phyloP scores from a whole-genome alignment of 352 stramenopile species.

The Phytopythium chamaehyphon region DNA sequence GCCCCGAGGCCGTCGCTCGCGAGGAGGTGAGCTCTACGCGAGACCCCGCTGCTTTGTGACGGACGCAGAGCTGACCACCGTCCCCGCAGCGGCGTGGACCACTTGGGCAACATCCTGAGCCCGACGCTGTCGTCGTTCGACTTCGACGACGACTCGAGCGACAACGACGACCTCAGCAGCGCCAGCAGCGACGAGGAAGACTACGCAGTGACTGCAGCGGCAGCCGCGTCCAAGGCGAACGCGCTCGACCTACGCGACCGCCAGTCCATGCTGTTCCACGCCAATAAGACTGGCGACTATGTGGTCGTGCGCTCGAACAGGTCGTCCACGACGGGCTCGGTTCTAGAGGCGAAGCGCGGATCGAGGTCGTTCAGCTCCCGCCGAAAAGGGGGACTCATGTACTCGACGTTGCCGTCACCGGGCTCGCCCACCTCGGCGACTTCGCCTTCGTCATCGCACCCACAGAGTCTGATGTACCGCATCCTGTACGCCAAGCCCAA shows the following conservation, averaged over 20 bases:
- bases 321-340: slow-evolving; percentile 55
- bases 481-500: slow-evolving; percentile 76
- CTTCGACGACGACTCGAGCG: slow-evolving; percentile 73
- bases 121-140: slow-evolving; percentile 84
- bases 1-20: slow-evolving; percentile 33
- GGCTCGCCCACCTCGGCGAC: background rate
- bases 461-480: slow-evolving; percentile 65
- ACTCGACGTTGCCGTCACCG: background rate
- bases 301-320: slow-evolving; percentile 31
- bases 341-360: slow-evolving; percentile 15
- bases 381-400: background rate
- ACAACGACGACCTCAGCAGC: slow-evolving; percentile 18
- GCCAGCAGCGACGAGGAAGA: slow-evolving; percentile 11
- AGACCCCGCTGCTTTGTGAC: background rate
- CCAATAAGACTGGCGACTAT: slow-evolving; percentile 10
- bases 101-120: slow-evolving; percentile 66
- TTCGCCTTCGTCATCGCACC: slow-evolving; percentile 13
- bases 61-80: background rate
- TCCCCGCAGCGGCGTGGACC: slow-evolving; percentile 24
- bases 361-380: background rate
- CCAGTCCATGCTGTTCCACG: slow-evolving; percentile 26
- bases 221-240: background rate
- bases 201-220: background rate
- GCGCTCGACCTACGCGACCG: slow-evolving; percentile 24
- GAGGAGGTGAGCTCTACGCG: slow-evolving; percentile 29